A percentile compares a stretch with the other conserved stretches of the same genome.
Conservation (phyloP, 768 basidiomycete species). For the Pleurotus salmoneostramineus region DNA sequence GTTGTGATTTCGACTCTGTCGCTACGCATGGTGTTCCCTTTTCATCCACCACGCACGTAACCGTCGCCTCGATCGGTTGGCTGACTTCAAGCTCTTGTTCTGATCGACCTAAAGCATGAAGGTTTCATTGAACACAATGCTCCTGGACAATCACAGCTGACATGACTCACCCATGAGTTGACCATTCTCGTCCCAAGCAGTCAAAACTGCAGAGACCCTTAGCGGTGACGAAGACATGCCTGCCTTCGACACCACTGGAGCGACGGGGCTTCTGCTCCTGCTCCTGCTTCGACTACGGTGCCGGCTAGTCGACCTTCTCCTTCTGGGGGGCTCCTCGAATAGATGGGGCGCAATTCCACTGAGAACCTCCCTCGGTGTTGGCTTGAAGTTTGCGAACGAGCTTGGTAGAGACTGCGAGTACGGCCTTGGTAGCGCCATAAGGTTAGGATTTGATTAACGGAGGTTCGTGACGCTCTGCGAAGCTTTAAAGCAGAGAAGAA, state of each 20-base stretch:
- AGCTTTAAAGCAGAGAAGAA: not conserved
- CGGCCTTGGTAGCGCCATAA: constrained; percentile 1
- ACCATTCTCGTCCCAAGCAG: constrained; percentile 25
- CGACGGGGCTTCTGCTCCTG: not conserved
- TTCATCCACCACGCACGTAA: constrained; percentile 2
- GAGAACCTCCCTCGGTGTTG: constrained; percentile 37
- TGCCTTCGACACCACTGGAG: constrained; percentile 14
- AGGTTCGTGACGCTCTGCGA: not conserved
- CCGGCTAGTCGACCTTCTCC: constrained; percentile 19
- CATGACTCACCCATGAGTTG: constrained; percentile 3
- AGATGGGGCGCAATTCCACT: constrained; percentile 43
- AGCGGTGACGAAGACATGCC: constrained; percentile 21
- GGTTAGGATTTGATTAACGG: not conserved
- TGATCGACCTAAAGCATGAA: constrained; percentile 1
- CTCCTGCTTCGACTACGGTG: not conserved
- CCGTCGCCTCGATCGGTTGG: constrained; percentile 1
- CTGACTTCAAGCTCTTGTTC: constrained; percentile 6
- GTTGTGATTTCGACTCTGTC: constrained; percentile 3
- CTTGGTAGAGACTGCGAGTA: constrained; percentile 7
- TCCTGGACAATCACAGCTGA: not conserved
- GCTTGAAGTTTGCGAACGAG: constrained; percentile 23
- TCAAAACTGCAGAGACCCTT: constrained; percentile 25
- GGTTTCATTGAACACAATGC: not conserved
- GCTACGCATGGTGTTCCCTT: not conserved
- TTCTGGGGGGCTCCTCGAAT: constrained; percentile 31